Base-by-base conservation (phyloP, 129 eudicot species). In the Pittosporum tobira region DNA sequence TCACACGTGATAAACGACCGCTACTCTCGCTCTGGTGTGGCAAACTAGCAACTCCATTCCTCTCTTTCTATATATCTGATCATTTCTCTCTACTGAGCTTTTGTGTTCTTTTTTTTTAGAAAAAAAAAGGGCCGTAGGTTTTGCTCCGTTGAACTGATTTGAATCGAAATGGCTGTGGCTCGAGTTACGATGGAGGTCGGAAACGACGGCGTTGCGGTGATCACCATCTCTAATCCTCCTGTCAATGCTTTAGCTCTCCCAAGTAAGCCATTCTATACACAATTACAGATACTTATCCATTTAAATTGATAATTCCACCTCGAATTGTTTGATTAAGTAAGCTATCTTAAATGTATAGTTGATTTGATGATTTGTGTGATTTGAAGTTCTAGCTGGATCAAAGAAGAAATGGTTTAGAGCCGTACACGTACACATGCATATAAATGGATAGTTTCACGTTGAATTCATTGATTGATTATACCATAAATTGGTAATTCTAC, bases 191-290 rank as follows among this genome's bases (percentile, higher is more conserved):
- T 91, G 90, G 90, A 80, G 75, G 98, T 91, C 55, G 84, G 83
- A 23, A 53, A 25, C 63, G 95, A 91, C 57, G 98, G 90, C 58
- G 85, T 86, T 44, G 98, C 90, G 23, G 68, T 86, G 34, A 71
- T 91, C 75, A 71, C 96, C 75, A 51, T 91, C 58, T 74, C 75
- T 18, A 86, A 86, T 68, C 98, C 98, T 47, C 96, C 96, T 5
- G 94, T 91, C 44, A 91, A 86, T 56, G 81, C 94, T 43, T 73
- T 91, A 14, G 85, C 99, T 12, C 53, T 81, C 57, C 64, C 80
- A 47, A 75, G 96, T 91, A 68, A 70, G 76, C 44, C 62, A 4
- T 46, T 46, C 6, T 42, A 7, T 7, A 42, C n/a, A n/a, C n/a
- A n/a, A n/a, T n/a, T n/a, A n/a, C n/a, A n/a, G n/a, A n/a, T n/a